These are phyloP conservation scores for Chenopodium album DNA, from an alignment of 148 eudicot species.

Conservation along the genomic window DNA sequence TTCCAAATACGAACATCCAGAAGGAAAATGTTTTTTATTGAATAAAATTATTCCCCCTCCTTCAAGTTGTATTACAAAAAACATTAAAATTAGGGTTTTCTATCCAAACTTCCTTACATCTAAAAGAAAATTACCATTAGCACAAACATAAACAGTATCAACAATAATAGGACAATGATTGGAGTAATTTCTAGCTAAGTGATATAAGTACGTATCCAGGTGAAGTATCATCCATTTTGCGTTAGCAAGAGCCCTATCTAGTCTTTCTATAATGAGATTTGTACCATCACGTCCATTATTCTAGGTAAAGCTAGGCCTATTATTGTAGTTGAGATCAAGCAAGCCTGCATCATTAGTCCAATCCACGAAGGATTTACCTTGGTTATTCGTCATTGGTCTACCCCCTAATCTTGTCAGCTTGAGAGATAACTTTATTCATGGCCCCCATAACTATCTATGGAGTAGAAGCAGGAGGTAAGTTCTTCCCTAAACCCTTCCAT, in stretches of 20 bases:
- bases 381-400: neutral
- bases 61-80: neutral
- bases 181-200: neutral
- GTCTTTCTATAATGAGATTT: neutral
- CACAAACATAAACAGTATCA: neutral
- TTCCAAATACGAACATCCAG: neutral
- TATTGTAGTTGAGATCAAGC: neutral
- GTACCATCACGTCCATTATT: neutral
- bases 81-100: neutral
- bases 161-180: neutral
- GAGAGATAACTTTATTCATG: neutral
- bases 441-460: neutral
- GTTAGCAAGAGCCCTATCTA: neutral
- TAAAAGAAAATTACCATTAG: neutral
- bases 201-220: neutral
- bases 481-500: neutral
- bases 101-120: neutral
- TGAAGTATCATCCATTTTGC: neutral
- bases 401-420: neutral
- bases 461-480: rapidly evolving
- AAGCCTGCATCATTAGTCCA: neutral
- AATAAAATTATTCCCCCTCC: neutral
- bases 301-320: neutral
- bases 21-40: no score
- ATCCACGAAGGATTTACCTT: neutral